Conservation (phyloP, 2,329 filamentous ascomycete genomes). For the Ophiosphaerella herpotricha region DNA sequence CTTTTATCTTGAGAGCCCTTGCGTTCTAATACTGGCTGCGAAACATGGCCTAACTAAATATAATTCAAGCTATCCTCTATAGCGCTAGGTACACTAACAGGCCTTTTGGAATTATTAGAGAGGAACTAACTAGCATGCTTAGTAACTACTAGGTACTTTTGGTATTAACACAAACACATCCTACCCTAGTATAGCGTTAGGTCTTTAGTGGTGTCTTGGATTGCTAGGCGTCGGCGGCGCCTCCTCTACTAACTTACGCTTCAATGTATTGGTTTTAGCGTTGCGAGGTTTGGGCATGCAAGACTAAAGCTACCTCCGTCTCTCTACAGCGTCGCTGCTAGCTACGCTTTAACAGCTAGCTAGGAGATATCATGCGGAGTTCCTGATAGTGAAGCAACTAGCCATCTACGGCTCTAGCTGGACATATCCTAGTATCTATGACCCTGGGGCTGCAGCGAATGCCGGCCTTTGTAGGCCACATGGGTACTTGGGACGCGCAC, state of each 20-base stretch:
- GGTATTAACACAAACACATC: background rate
- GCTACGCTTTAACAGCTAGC: background rate
- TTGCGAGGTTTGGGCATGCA: too few relatives aligned
- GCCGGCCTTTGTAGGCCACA: conserved; percentile 1
- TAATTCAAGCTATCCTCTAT: background rate
- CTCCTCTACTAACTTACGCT: too few relatives aligned
- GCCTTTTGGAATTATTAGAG: background rate
- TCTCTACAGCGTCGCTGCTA: background rate
- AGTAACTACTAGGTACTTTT: background rate
- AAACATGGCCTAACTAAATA: background rate
- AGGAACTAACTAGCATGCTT: background rate
- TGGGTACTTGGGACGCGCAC: conserved; percentile 1
- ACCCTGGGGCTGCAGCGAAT: too few relatives aligned
- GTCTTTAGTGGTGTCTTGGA: background rate
- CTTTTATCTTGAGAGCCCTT: background rate
- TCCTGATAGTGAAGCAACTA: background rate
- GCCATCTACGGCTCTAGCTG: conserved; percentile 3
- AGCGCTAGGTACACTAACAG: background rate
- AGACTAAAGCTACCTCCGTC: background rate
- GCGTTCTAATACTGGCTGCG: background rate
- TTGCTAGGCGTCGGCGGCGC: too few relatives aligned
- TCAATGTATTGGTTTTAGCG: too few relatives aligned
- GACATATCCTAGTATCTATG: background rate
- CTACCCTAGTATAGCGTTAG: background rate
- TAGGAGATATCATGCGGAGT: background rate